phyloP scores from a whole-genome alignment of 2,329 filamentous ascomycete species.

The Helicocarpus griseus region DNA sequence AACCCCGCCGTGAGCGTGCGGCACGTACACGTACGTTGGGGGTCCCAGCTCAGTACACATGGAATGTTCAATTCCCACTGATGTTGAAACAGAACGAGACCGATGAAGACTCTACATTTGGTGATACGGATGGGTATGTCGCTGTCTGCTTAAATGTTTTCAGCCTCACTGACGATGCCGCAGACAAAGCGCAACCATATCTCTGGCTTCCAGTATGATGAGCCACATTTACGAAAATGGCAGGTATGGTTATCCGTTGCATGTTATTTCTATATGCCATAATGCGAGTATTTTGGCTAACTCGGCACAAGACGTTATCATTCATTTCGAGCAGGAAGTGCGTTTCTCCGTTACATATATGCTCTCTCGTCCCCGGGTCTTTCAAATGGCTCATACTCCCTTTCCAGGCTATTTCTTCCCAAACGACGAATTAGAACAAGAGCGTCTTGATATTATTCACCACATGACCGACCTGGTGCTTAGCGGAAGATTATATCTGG shows the following conservation, averaged over 20 bases:
- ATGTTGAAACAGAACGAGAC: background rate
- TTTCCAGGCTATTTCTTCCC: slow-evolving; percentile 9
- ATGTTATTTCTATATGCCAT: background rate
- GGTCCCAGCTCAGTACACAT: background rate
- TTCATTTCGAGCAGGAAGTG: slow-evolving; percentile 10
- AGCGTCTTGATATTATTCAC: slow-evolving; percentile 16
- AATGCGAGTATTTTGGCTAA: background rate
- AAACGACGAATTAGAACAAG: slow-evolving; percentile 14
- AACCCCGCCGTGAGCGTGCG: background rate
- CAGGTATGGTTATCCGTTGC: background rate
- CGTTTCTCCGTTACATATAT: background rate
- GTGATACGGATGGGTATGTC: background rate
- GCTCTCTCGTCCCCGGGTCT: background rate
- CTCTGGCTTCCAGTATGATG: slow-evolving; percentile 10
- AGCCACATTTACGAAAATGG: slow-evolving; percentile 15
- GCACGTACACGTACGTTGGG: background rate
- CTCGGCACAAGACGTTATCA: slow-evolving; percentile 10
- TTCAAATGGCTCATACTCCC: slow-evolving; percentile 1
- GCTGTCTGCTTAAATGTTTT: background rate
- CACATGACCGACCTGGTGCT: slow-evolving; percentile 41
- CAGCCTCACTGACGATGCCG: background rate
- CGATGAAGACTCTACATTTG: background rate
- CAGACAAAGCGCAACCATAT: slow-evolving; percentile 6
- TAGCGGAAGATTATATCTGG: slow-evolving; percentile 35
- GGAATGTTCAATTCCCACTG: background rate